phyloP scores from a whole-genome alignment of 208 protist species.

The Herpetomonas muscarum region DNA sequence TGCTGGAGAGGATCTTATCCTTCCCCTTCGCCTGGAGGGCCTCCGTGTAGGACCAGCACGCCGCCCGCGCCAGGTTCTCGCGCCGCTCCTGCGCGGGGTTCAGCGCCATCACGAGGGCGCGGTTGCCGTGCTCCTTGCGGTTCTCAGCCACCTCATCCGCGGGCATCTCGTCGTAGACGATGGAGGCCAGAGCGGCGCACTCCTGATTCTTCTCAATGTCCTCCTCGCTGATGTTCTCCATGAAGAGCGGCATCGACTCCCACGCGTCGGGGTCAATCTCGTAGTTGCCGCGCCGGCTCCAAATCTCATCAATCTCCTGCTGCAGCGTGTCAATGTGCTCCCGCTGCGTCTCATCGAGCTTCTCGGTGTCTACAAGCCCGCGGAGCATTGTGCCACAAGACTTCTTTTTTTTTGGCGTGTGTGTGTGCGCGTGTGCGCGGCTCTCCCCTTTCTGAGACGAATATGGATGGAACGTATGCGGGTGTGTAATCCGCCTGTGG shows the following conservation, averaged over 20 bases:
- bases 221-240: conserved; percentile 82
- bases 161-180: conserved; percentile 84
- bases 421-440: conserved; percentile 1
- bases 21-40: conserved; percentile 76
- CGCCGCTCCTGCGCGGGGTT: conserved; percentile 71
- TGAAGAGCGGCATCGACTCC: conserved; percentile 87
- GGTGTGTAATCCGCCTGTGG: too few species aligned
- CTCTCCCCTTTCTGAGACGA: too few species aligned
- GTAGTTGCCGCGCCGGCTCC: conserved; percentile 80
- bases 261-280: conserved; percentile 83
- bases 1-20: conserved; percentile 50
- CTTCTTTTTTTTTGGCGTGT: background rate
- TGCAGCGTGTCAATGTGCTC: conserved; percentile 72
- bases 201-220: conserved; percentile 75
- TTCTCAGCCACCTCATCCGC: conserved; percentile 82
- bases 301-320: conserved; percentile 83
- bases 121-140: conserved; percentile 84
- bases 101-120: conserved; percentile 63
- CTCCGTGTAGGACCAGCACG: conserved; percentile 83
- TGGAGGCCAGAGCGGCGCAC: conserved; percentile 71
- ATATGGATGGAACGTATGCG: background rate
- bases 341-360: conserved; percentile 24
- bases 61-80: conserved; percentile 75
- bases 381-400: conserved; percentile 21
- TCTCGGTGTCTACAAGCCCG: conserved; percentile 13